Evolutionary conservation across 148 eudicot genomes (phyloP), one percentile per base, ranked within the genome.

Genomic region (Fagopyrum tataricum): DNA sequence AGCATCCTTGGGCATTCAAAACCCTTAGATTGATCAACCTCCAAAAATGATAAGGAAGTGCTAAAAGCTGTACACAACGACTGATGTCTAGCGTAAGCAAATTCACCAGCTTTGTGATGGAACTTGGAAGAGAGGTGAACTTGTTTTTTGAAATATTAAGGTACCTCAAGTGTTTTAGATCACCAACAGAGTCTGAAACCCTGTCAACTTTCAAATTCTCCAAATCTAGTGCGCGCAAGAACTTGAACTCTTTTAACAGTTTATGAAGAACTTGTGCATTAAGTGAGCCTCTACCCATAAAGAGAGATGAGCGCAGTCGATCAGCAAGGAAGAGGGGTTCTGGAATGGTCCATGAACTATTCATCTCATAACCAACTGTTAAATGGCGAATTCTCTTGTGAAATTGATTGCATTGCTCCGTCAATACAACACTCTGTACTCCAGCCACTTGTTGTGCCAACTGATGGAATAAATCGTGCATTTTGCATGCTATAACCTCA

Each of bases 401-500:
- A 49, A 49, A 49, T 13, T 49, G 55, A 49, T 49, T 49, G n/a
- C 14, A 17, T 49, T n/a, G 5, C 7, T 8, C 12, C 8, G 67
- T 31, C 10, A 20, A 1, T n/a, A 49, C 15, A 49, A 14, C 15
- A 13, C 15, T 44, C 44, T 70, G 68, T 4, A 42, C 40, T 18
- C 59, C n/a, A n/a, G n/a, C 47, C 12, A 56, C 40, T 20, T 21
- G 14, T 1, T 21, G 67, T 0, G 46, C 39, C 10, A 68, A 46
- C 26, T 74, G 69, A 68, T 2, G 76, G 15, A 49, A 12, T 14
- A 49, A 0, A 49, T 49, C 55, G 15, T 49, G 55, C 55, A 79
- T 76, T 40, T 73, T 51, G 66, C 4, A 68, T n/a, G 17, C 13
- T 21, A 21, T 9, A 44, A 43, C 55, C 43, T 62, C 61, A 47